Evolutionary conservation across 192 early-diverging fungal species (phyloP).

Genomic region (Backusella macrospora): DNA sequence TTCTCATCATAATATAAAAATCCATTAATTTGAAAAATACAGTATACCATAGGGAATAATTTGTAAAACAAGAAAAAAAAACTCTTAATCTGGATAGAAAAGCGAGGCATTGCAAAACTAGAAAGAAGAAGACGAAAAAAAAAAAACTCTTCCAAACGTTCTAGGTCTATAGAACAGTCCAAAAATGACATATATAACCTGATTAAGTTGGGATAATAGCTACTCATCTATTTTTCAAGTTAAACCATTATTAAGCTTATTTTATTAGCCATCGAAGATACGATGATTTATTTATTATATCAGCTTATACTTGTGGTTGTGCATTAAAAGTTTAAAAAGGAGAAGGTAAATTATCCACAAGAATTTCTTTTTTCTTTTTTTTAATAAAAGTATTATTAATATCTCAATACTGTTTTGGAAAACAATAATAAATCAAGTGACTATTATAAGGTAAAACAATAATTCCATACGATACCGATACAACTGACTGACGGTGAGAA

Average conservation of each 20-base stretch:
- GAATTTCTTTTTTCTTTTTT: not conserved
- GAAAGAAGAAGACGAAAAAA: too few species aligned
- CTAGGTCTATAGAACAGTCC: too few species aligned
- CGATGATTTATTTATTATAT: not conserved
- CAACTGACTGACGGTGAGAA: not conserved
- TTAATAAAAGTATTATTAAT: not conserved
- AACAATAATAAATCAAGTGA: not conserved
- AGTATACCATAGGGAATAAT: too few species aligned
- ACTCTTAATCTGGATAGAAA: too few species aligned
- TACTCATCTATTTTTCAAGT: not conserved
- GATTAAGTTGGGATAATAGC: too few species aligned
- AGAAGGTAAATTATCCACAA: not conserved
- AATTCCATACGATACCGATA: not conserved
- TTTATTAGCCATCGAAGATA: not conserved
- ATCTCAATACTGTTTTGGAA: not conserved
- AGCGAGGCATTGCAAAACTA: too few species aligned
- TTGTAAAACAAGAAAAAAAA: too few species aligned
- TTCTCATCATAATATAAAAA: too few species aligned
- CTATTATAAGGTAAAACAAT: not conserved
- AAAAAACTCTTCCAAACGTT: too few species aligned
- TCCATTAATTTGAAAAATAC: too few species aligned
- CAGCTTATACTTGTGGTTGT: slow-evolving; percentile 1
- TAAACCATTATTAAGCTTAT: not conserved
- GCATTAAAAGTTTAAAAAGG: not conserved
- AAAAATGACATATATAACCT: too few species aligned